phyloP scores from a whole-genome alignment of 129 eudicot genomes.

The Ambrosia artemisiifolia region DNA sequence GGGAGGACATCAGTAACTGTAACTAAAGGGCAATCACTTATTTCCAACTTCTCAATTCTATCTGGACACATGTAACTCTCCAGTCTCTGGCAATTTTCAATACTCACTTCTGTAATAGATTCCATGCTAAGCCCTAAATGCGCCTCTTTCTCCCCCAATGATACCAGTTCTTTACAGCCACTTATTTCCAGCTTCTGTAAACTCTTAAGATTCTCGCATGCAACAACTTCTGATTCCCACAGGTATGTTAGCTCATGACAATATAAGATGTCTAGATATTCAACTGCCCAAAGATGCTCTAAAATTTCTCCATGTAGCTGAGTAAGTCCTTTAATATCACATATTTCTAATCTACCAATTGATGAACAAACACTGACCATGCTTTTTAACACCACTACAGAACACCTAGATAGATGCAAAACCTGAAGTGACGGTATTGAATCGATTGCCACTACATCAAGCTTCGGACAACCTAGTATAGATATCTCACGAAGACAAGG shows the following conservation, averaged over 20 bases:
- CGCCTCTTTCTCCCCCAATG: slow-evolving; percentile 19
- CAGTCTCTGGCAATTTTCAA: too few relatives aligned
- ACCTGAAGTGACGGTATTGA: background rate
- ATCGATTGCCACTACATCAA: background rate
- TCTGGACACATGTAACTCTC: too few relatives aligned
- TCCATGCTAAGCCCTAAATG: background rate
- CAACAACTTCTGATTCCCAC: slow-evolving; percentile 18
- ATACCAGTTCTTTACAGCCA: slow-evolving; percentile 2
- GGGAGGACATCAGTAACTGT: too few relatives aligned
- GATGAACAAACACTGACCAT: too few relatives aligned
- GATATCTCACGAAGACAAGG: slow-evolving; percentile 15
- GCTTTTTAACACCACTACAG: too few relatives aligned
- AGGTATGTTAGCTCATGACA: slow-evolving; percentile 14
- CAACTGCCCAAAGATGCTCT: background rate
- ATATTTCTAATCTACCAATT: too few relatives aligned
- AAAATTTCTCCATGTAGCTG: too few relatives aligned
- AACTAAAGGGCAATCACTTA: too few relatives aligned
- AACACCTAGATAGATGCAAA: too few relatives aligned
- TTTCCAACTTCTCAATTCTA: background rate
- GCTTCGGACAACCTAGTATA: slow-evolving; percentile 12
- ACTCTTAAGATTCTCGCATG: slow-evolving; percentile 6
- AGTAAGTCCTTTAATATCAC: too few relatives aligned
- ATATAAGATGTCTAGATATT: background rate
- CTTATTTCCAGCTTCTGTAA: slow-evolving; percentile 12
- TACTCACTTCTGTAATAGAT: background rate